Conservation (phyloP, 352 stramenopile species). For the Phytophthora melonis region DNA sequence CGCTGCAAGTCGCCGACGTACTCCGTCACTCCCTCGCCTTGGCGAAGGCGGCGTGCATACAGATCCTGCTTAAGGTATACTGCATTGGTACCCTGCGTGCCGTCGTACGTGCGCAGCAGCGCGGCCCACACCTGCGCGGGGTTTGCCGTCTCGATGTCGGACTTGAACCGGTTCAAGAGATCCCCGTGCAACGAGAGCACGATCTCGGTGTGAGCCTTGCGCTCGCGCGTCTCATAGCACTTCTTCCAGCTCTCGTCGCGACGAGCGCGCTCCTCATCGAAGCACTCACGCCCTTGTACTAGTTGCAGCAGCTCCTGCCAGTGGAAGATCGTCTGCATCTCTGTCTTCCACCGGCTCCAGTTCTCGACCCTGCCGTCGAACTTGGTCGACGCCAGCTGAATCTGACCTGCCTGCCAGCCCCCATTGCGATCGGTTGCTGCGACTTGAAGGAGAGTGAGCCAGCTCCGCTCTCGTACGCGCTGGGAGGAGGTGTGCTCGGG, state of each 20-base stretch:
- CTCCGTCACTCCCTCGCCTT: slow-evolving; percentile 6
- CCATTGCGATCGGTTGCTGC: neutral
- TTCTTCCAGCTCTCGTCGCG: neutral
- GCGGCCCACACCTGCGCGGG: neutral
- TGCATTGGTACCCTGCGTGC: slow-evolving; percentile 2
- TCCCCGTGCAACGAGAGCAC: slow-evolving; percentile 12
- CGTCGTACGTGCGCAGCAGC: slow-evolving; percentile 15
- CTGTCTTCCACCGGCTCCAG: neutral
- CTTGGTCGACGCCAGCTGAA: neutral
- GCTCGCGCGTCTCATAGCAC: neutral
- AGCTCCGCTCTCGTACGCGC: neutral
- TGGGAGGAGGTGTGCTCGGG: neutral
- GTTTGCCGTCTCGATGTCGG: slow-evolving; percentile 10
- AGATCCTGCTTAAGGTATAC: slow-evolving; percentile 10
- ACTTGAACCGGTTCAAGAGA: slow-evolving; percentile 9
- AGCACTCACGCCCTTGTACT: neutral
- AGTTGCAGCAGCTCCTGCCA: neutral
- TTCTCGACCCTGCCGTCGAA: neutral
- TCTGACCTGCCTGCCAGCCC: neutral
- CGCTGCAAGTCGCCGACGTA: slow-evolving; percentile 15
- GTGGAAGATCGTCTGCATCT: neutral
- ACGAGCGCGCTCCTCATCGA: neutral
- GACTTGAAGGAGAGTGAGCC: neutral
- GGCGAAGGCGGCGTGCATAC: slow-evolving; percentile 5
- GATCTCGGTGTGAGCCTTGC: neutral